Conservation (phyloP, 345 rosid species). For the Brassica napus region DNA sequence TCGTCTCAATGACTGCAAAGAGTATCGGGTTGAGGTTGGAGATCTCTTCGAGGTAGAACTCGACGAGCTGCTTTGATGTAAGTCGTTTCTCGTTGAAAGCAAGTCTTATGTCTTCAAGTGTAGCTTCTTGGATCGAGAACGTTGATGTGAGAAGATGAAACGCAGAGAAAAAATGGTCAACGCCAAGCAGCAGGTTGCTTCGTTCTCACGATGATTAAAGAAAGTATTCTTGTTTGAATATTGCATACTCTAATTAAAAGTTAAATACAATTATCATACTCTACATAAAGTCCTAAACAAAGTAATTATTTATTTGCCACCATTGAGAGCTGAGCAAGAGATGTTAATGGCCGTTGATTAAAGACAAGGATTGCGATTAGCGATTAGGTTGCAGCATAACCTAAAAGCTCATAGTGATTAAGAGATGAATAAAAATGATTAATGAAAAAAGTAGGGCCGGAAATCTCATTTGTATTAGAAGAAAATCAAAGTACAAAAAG, state of each 20-base stretch:
- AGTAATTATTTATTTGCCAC: neutral
- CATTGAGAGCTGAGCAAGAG: neutral
- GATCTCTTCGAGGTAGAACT: constrained; percentile 55
- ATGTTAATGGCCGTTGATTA: neutral
- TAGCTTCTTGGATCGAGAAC: constrained; percentile 26
- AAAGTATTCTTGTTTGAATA: no score
- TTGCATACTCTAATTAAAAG: no score
- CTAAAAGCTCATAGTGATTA: no score
- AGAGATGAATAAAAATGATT: no score
- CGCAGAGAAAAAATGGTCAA: neutral
- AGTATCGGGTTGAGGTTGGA: constrained; percentile 51
- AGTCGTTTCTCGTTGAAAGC: constrained; percentile 29
- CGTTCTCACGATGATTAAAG: neutral
- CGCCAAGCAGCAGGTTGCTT: neutral
- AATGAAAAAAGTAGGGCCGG: no score
- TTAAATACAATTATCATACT: no score
- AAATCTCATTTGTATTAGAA: no score
- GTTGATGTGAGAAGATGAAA: neutral
- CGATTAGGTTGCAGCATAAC: no score
- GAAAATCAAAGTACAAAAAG: no score
- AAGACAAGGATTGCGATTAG: no score
- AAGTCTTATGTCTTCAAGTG: constrained; percentile 39
- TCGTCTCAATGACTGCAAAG: constrained; percentile 61
- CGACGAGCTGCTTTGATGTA: constrained; percentile 60
- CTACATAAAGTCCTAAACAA: no score